Evolutionary conservation across 805 yeast species (phyloP).

Genomic region (Yamadazyma akitaensis): DNA sequence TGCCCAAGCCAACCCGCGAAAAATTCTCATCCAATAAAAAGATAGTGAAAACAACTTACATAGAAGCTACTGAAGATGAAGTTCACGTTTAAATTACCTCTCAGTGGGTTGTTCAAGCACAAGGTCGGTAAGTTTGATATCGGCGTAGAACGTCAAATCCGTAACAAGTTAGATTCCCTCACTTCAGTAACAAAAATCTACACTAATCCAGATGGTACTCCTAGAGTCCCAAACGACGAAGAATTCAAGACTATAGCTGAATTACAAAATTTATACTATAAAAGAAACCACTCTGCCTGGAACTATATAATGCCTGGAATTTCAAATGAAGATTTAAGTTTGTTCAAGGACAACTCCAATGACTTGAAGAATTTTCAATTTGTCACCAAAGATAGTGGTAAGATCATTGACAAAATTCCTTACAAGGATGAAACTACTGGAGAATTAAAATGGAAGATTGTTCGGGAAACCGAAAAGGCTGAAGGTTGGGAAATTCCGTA

Average conservation of each 20-base stretch:
- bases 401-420: constrained; percentile 79
- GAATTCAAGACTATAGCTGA: constrained; percentile 74
- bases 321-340: constrained; percentile 50
- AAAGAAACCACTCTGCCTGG: constrained; percentile 54
- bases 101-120: constrained; percentile 35
- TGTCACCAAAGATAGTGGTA: constrained; percentile 48
- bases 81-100: constrained; percentile 41
- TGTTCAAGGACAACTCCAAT: constrained; percentile 58
- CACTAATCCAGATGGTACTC: constrained; percentile 72
- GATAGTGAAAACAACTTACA: constrained; percentile 9
- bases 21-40: constrained; percentile 14
- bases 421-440: constrained; percentile 78
- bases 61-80: constrained; percentile 23
- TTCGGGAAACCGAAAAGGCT: constrained; percentile 65
- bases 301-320: constrained; percentile 45
- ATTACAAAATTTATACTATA: constrained; percentile 56
- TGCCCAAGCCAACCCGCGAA: constrained; percentile 5
- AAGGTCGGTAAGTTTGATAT: constrained; percentile 42
- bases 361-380: constrained; percentile 56
- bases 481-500: constrained; percentile 85
- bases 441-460: constrained; percentile 72
- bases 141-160: constrained; percentile 58
- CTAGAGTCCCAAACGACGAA: constrained; percentile 63
- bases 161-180: constrained; percentile 56
- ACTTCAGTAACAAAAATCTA: constrained; percentile 66